Evolutionary conservation across 2,329 filamentous ascomycete genomes (phyloP), one percentile per base, ranked within the genome.

Genomic region (Ophiostoma sp.): DNA sequence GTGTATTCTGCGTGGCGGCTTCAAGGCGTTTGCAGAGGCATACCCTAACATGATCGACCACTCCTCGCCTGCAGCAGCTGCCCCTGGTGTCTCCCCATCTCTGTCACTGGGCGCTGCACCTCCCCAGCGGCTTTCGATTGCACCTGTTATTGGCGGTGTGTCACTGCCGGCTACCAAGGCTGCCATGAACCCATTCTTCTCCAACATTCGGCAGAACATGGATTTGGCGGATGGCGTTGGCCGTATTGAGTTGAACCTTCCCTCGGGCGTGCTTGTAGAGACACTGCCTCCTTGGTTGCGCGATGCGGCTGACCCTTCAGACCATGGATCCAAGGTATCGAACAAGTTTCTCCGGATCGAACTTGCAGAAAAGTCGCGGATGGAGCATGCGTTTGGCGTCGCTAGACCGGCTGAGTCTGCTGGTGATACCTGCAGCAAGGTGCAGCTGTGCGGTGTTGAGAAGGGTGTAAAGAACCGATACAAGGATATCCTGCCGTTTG

Each of bases 401-500:
- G 84, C 86, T 71, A 82, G 81, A 67, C 77, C 84, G 1, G 74
- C 79, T 0, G 71, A 23, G 71, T 68, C 74, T 71, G 48, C 73
- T 71, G 23, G 17, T 4, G 33, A 23, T 11, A 20, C 74, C 71
- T 33, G 74, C 0, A 74, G 80, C 31, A 86, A 44, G 65, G 65
- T 96, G 8, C 90, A 92, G 75, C 88, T 99, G 68, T 95, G 92
- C 0, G 95, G 95, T 8, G 91, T 99, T 39, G 95, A 99, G 76
- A 95, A 97, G 78, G 95, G 95, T 8, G 88, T 85, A 23, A 98
- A 98, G 82, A 99, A 99, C 76, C 87, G 95, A 10, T 99, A 99
- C 82, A 98, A 97, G 81, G 96, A 97, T 75, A 97, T 98, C 70
- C 89, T 96, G 80, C 95, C 95, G 0, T 99, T 96, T 77, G 94